Percentiles rank a stretch among this genome's conserved stretches.
Evolutionary conservation across 495 filamentous ascomycete species (phyloP).

Genomic region (Aspergillus heteromorphus): DNA sequence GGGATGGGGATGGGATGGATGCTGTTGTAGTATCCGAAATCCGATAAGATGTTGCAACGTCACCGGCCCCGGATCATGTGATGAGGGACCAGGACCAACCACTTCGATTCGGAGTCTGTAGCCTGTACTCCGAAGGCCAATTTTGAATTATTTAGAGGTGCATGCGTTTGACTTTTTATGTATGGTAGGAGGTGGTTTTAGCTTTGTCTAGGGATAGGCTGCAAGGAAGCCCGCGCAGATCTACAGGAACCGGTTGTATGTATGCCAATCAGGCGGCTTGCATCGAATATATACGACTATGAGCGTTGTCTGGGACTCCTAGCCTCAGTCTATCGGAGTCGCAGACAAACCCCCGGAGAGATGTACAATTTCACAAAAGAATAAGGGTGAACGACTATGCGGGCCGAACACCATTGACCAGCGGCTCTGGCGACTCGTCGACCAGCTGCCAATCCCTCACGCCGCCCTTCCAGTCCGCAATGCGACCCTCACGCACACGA

Average conservation of each 20-base stretch:
- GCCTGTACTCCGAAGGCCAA: not conserved
- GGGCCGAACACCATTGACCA: constrained; percentile 36
- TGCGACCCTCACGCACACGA: constrained; percentile 64
- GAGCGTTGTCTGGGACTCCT: too few relatives aligned
- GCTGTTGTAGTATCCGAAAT: not conserved
- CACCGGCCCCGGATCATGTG: constrained; percentile 10
- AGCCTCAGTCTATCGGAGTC: not conserved
- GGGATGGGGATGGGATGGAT: not conserved
- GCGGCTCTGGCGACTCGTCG: constrained; percentile 15
- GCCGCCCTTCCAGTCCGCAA: constrained; percentile 76
- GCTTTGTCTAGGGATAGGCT: not conserved
- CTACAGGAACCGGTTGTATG: not conserved
- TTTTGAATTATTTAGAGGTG: not conserved
- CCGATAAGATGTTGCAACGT: constrained; percentile 3
- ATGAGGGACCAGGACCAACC: not conserved
- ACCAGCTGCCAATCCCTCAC: constrained; percentile 67
- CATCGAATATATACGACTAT: not conserved
- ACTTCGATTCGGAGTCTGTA: not conserved
- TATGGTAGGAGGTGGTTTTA: not conserved
- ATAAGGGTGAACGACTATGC: constrained; percentile 1
- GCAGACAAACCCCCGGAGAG: not conserved
- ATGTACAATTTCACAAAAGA: not conserved
- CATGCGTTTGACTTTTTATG: not conserved
- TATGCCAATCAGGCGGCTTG: not conserved
- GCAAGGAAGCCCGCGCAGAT: not conserved